Percentiles rank a stretch among this genome's conserved stretches.
Evolutionary conservation across 768 basidiomycete genomes (phyloP).

Genomic region (Mycena chlorophos): DNA sequence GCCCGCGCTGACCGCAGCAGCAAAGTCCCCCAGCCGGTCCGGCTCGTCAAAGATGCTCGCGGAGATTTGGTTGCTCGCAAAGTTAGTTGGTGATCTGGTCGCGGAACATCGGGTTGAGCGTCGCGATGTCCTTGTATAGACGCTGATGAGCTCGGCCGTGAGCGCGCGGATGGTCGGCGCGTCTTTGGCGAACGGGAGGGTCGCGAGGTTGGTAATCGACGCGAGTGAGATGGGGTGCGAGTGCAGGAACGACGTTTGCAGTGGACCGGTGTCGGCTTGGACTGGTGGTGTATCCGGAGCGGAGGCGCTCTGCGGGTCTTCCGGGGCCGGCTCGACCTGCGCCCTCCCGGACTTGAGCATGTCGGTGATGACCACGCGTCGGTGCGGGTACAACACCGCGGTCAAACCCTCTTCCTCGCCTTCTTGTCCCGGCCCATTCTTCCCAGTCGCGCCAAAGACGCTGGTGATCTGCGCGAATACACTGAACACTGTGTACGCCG

Average conservation of each 20-base stretch:
- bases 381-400: conserved; percentile 90
- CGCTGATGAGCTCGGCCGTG: conserved; percentile 93
- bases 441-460: conserved; percentile 64
- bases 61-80: conserved; percentile 89
- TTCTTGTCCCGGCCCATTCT: conserved; percentile 24
- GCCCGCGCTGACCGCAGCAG: not conserved
- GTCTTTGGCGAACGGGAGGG: conserved; percentile 85
- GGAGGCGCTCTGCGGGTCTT: conserved; percentile 46
- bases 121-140: conserved; percentile 98
- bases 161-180: conserved; percentile 94
- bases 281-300: conserved; percentile 42
- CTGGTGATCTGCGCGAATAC: conserved; percentile 98
- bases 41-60: conserved; percentile 30
- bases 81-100: conserved; percentile 96
- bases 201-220: conserved; percentile 78
- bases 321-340: conserved; percentile 41
- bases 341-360: conserved; percentile 66
- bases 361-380: conserved; percentile 85
- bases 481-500: conserved; percentile 85
- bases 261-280: conserved; percentile 44
- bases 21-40: not conserved
- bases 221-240: conserved; percentile 84
- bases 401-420: conserved; percentile 82
- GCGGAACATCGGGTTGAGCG: conserved; percentile 94
- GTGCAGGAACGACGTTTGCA: conserved; percentile 85